Percentiles rank a stretch among this genome's conserved stretches.
Evolutionary conservation across 2,329 filamentous ascomycete genomes (phyloP).

Genomic region (Alternaria rosae): DNA sequence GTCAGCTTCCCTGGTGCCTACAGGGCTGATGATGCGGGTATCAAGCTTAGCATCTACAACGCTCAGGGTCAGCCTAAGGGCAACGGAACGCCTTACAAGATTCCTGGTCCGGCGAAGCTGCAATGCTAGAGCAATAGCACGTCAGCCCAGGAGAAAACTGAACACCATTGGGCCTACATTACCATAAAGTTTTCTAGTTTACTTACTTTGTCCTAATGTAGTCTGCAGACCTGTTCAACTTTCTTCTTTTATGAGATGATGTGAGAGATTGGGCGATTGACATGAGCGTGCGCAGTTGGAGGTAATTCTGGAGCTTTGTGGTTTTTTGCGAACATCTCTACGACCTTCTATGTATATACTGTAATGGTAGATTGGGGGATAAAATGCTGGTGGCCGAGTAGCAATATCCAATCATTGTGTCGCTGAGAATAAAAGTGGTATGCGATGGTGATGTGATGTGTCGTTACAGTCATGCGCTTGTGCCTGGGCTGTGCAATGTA

Average conservation of each 20-base stretch:
- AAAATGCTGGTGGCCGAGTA: background rate
- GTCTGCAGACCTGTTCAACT: background rate
- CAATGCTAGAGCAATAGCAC: conserved; percentile 51
- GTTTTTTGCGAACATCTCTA: background rate
- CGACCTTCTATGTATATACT: background rate
- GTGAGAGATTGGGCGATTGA: background rate
- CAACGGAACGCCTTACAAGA: conserved; percentile 52
- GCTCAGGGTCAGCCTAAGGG: conserved; percentile 27
- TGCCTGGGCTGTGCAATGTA: background rate
- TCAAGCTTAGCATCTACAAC: conserved; percentile 43
- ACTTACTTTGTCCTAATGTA: background rate
- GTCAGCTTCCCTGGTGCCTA: conserved; percentile 50
- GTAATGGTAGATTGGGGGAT: background rate
- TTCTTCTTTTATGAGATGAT: background rate
- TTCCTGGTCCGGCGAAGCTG: conserved; percentile 61
- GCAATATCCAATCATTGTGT: background rate
- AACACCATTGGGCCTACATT: background rate
- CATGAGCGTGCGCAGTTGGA: background rate
- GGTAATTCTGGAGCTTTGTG: background rate
- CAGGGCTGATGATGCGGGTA: conserved; percentile 37
- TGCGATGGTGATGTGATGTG: background rate
- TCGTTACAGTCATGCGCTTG: background rate
- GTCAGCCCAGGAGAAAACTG: background rate
- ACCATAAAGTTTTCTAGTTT: background rate
- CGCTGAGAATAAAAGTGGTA: background rate